These are phyloP conservation scores for Pisolithus albus DNA, from an alignment of 768 basidiomycete genomes.

Conservation along the genomic window DNA sequence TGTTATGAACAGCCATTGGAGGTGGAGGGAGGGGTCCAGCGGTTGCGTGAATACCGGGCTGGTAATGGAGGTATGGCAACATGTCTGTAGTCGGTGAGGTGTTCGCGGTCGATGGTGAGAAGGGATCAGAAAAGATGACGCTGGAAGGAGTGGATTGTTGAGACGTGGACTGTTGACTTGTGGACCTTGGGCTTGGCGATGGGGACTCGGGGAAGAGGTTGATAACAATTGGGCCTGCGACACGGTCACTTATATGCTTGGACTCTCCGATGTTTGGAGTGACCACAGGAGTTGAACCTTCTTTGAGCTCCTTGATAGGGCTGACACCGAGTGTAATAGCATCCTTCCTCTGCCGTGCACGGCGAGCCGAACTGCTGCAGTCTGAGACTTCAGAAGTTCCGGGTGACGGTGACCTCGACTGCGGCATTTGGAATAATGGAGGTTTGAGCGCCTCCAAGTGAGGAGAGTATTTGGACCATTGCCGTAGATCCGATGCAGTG, in stretches of 20 bases:
- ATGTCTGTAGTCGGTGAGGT: slow-evolving; percentile 21
- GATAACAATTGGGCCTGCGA: slow-evolving; percentile 57
- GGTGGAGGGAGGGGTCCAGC: slow-evolving; percentile 71
- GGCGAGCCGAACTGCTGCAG: slow-evolving; percentile 23
- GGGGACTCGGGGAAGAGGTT: slow-evolving; percentile 35
- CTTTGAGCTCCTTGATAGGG: slow-evolving; percentile 22
- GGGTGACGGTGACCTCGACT: slow-evolving; percentile 28
- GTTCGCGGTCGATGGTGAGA: slow-evolving; percentile 21
- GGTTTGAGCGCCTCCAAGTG: slow-evolving; percentile 28
- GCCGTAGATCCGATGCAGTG: slow-evolving; percentile 21
- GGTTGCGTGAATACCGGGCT: slow-evolving; percentile 62
- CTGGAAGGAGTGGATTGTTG: slow-evolving; percentile 25
- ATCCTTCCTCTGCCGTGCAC: slow-evolving; percentile 28
- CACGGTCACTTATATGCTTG: slow-evolving; percentile 52
- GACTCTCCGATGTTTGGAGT: slow-evolving; percentile 60
- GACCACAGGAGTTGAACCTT: slow-evolving; percentile 27
- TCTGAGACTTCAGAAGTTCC: slow-evolving; percentile 26
- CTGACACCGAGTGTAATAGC: slow-evolving; percentile 27
- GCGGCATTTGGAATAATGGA: slow-evolving; percentile 32
- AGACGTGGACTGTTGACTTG: slow-evolving; percentile 21
- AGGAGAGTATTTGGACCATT: slow-evolving; percentile 24
- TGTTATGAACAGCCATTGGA: slow-evolving; percentile 48
- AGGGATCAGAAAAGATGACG: slow-evolving; percentile 17
- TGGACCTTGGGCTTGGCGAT: slow-evolving; percentile 20
- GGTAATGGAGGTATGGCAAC: slow-evolving; percentile 50